Percentiles rank a stretch among this genome's conserved stretches.
Conservation (phyloP, 1,284 basidiomycete species). For the Termitomyces sp. region DNA sequence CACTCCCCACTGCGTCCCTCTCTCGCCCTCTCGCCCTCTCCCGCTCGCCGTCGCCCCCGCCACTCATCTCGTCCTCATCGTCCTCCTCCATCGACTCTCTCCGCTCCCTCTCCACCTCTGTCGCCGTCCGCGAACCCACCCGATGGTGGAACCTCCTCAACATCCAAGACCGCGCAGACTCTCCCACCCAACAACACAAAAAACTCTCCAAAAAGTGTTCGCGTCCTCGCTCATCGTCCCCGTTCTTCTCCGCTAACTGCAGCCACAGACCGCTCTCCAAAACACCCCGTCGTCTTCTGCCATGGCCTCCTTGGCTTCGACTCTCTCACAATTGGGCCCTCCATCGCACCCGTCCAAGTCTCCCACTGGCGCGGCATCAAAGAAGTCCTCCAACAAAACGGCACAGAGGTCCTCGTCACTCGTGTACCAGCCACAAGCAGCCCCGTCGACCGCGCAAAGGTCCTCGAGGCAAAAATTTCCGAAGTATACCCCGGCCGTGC, state of each 20-base stretch:
- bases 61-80: conserved; percentile 34
- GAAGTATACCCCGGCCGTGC: conserved; percentile 74
- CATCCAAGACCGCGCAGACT: conserved; percentile 54
- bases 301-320: conserved; percentile 91
- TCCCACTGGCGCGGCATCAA: conserved; percentile 94
- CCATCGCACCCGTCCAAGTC: conserved; percentile 79
- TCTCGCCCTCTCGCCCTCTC: conserved; percentile 27
- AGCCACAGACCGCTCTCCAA: conserved; percentile 61
- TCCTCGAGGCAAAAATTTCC: conserved; percentile 78
- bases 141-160: conserved; percentile 53
- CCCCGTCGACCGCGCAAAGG: conserved; percentile 81
- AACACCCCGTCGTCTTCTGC: conserved; percentile 87
- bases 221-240: conserved; percentile 21
- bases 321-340: conserved; percentile 64
- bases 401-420: conserved; percentile 87
- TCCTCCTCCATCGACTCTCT: conserved; percentile 60
- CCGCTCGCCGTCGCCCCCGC: conserved; percentile 17
- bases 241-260: not conserved
- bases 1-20: conserved; percentile 61
- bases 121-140: conserved; percentile 11
- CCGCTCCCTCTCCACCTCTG: conserved; percentile 41
- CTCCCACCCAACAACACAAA: conserved; percentile 46
- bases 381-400: conserved; percentile 84
- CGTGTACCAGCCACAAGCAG: conserved; percentile 89
- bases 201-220: conserved; percentile 67